These are phyloP conservation scores for Paramecium caudatum DNA, from an alignment of 73 alveolate species.

Conservation along the genomic window DNA sequence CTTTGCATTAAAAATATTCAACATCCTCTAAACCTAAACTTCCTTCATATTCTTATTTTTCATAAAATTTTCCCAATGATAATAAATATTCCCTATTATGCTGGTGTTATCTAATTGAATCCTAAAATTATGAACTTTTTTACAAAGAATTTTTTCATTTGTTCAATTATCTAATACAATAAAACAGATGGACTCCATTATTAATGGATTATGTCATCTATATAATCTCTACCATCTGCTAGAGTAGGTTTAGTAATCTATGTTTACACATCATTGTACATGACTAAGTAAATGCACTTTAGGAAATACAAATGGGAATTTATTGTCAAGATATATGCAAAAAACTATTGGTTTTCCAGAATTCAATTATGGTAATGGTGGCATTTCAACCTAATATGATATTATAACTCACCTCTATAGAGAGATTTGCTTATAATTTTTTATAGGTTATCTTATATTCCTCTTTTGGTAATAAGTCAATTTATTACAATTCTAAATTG, in stretches of 20 bases:
- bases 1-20: conserved; percentile 30
- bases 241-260: conserved; percentile 50
- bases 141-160: conserved; percentile 44
- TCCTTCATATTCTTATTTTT: conserved; percentile 27
- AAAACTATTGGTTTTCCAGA: conserved; percentile 3
- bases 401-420: not conserved
- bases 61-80: conserved; percentile 15
- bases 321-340: not conserved
- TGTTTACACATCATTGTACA: not conserved
- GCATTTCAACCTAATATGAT: not conserved
- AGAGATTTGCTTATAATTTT: not conserved
- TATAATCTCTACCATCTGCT: conserved; percentile 64
- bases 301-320: conserved; percentile 56
- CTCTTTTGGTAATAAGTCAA: not conserved
- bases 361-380: conserved; percentile 13
- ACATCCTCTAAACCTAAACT: conserved; percentile 52
- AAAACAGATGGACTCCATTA: conserved; percentile 64
- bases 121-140: conserved; percentile 43
- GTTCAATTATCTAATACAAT: conserved; percentile 8
- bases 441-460: conserved; percentile 36
- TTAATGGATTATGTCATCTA: conserved; percentile 44
- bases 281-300: conserved; percentile 61
- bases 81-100: conserved; percentile 1
- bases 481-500: conserved; percentile 2
- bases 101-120: not conserved